phyloP scores from a whole-genome alignment of 2,329 filamentous ascomycete genomes.

The Drechslerella stenobrocha region DNA sequence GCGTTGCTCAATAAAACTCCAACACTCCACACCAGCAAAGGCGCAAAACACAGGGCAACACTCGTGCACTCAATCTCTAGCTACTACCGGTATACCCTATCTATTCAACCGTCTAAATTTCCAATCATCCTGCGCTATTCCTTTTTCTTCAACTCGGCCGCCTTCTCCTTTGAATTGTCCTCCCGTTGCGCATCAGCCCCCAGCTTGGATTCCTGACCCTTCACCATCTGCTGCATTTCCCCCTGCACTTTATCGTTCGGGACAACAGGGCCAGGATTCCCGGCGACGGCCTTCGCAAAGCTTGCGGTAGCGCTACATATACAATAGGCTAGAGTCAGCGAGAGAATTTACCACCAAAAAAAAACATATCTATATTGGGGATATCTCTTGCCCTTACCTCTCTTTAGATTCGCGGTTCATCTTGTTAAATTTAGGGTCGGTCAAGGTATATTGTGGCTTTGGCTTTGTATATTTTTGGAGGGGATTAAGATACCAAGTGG shows the following conservation, averaged over 20 bases:
- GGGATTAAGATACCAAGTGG: too few relatives aligned
- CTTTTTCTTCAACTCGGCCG: background rate
- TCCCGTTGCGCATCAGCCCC: slow-evolving; percentile 4
- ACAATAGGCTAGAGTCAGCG: slow-evolving; percentile 4
- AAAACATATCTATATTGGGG: too few relatives aligned
- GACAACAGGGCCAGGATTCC: slow-evolving; percentile 21
- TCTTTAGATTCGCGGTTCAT: too few relatives aligned
- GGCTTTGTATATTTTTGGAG: too few relatives aligned
- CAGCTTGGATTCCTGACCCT: slow-evolving; percentile 7
- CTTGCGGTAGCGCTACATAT: slow-evolving; percentile 1
- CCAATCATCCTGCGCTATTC: background rate
- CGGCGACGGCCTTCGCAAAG: slow-evolving; percentile 13
- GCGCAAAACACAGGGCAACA: background rate
- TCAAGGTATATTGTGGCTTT: too few relatives aligned
- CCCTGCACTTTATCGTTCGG: slow-evolving; percentile 17
- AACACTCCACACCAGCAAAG: background rate
- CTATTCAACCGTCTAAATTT: too few relatives aligned
- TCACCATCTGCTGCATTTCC: slow-evolving; percentile 22
- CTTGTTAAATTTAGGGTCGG: too few relatives aligned
- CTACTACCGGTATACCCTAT: too few relatives aligned
- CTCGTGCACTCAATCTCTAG: background rate
- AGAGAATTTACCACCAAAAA: too few relatives aligned
- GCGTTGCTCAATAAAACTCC: too few relatives aligned
- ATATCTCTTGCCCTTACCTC: too few relatives aligned
- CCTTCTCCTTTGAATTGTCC: slow-evolving; percentile 11